Conservation (phyloP, 225 moss, liverwort and hornwort species). For the Bryum argenteum region DNA sequence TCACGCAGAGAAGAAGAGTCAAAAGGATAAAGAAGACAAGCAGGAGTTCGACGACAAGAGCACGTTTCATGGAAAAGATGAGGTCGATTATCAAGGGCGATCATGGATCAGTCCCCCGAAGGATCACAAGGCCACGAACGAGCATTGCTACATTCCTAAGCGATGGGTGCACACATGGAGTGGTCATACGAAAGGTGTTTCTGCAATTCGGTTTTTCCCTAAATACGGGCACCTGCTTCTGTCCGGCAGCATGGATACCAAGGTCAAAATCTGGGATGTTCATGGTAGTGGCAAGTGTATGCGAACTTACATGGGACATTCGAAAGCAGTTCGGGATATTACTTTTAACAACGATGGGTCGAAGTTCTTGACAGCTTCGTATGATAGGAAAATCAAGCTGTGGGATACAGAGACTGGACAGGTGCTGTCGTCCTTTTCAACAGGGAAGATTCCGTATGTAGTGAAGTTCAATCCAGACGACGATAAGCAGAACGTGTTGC, state of each 20-base stretch:
- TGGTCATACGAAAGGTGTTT: conserved; percentile 88
- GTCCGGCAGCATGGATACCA: conserved; percentile 94
- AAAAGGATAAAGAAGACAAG: conserved; percentile 75
- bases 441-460: conserved; percentile 91
- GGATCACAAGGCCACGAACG: conserved; percentile 88
- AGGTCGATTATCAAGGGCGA: conserved; percentile 82
- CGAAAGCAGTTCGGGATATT: conserved; percentile 91
- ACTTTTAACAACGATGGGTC: conserved; percentile 93
- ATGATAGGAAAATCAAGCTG: conserved; percentile 86
- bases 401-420: conserved; percentile 96
- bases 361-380: conserved; percentile 83
- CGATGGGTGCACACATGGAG: conserved; percentile 93
- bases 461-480: conserved; percentile 96
- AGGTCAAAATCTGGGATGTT: conserved; percentile 95
- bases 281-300: conserved; percentile 95
- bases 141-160: conserved; percentile 93
- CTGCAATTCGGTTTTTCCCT: conserved; percentile 84
- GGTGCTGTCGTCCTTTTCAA: conserved; percentile 70
- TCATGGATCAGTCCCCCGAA: conserved; percentile 92
- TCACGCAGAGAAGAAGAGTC: conserved; percentile 75
- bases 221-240: conserved; percentile 86
- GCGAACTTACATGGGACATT: conserved; percentile 96
- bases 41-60: conserved; percentile 74
- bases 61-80: conserved; percentile 93
- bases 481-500: conserved; percentile 81